Evolutionary conservation across 208 protist species (phyloP).

Genomic region (Acanthamoeba lenticulata): DNA sequence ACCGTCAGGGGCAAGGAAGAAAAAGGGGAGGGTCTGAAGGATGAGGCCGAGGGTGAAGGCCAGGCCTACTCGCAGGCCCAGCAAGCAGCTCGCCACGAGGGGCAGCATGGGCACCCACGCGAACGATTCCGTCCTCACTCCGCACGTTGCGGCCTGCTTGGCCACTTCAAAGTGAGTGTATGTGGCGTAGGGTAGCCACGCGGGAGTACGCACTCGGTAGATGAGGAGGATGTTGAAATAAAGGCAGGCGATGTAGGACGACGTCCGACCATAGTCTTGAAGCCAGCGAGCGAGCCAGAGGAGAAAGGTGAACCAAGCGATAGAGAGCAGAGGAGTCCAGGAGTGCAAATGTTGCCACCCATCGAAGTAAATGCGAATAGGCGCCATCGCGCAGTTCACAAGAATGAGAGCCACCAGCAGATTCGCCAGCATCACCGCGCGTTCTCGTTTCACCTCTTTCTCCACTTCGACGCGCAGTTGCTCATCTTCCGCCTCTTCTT

Average conservation of each 20-base stretch:
- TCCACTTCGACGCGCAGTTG: not conserved
- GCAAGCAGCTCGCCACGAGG: not conserved
- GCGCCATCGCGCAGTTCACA: not conserved
- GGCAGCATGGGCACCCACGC: not conserved
- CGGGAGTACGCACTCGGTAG: not conserved
- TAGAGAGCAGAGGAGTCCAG: not conserved
- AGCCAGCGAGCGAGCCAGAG: not conserved
- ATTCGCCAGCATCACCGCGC: not conserved
- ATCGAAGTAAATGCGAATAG: not conserved
- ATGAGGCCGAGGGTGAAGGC: not conserved
- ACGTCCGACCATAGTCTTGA: not conserved
- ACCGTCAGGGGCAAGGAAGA: not conserved
- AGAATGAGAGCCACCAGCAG: not conserved
- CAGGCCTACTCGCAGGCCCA: not conserved
- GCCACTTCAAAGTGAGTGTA: not conserved
- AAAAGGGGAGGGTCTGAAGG: not conserved
- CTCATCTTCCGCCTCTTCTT: not conserved
- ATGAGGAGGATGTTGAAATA: not conserved
- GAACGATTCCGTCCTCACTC: not conserved
- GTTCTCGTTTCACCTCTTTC: not conserved
- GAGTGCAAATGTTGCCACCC: not conserved
- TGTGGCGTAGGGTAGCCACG: not conserved
- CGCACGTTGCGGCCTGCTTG: not conserved
- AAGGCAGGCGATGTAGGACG: not conserved
- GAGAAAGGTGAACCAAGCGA: not conserved